These are phyloP conservation scores for Pichia sp. DNA, from an alignment of 1,139 yeast genomes.

Conservation along the genomic window DNA sequence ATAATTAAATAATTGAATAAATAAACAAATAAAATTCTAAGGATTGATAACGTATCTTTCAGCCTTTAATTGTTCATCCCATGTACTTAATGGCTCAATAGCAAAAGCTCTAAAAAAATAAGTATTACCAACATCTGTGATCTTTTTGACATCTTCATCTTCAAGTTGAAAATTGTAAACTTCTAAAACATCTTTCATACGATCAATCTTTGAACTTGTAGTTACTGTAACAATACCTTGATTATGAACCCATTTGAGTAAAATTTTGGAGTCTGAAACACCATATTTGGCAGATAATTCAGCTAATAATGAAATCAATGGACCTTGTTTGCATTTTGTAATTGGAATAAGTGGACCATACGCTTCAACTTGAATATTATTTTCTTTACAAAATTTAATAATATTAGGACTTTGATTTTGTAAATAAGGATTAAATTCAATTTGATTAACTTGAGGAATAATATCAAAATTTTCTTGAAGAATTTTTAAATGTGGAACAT, in stretches of 20 bases:
- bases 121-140: conserved; percentile 35
- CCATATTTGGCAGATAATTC: conserved; percentile 48
- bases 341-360: conserved; percentile 59
- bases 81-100: conserved; percentile 19
- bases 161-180: conserved; percentile 48
- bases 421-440: conserved; percentile 63
- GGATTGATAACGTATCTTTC: conserved; percentile 11
- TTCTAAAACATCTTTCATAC: conserved; percentile 52
- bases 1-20: not conserved
- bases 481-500: conserved; percentile 43
- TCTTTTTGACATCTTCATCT: conserved; percentile 39
- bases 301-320: conserved; percentile 35
- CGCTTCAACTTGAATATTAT: conserved; percentile 55
- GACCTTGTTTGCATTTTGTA: conserved; percentile 31
- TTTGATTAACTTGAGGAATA: conserved; percentile 62
- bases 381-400: conserved; percentile 43
- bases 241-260: conserved; percentile 63
- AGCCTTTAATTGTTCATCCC: conserved; percentile 20
- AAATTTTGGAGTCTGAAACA: conserved; percentile 53
- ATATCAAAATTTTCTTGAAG: conserved; percentile 39
- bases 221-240: conserved; percentile 64
- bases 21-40: not conserved
- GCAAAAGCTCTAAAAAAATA: conserved; percentile 24
- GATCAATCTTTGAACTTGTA: conserved; percentile 55
- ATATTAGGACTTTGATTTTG: conserved; percentile 66